Percentiles rank a stretch among this genome's conserved stretches.
These are phyloP conservation scores for Pseudofabraea citricarpa DNA, from an alignment of 2,329 filamentous ascomycete species.

Conservation along the genomic window DNA sequence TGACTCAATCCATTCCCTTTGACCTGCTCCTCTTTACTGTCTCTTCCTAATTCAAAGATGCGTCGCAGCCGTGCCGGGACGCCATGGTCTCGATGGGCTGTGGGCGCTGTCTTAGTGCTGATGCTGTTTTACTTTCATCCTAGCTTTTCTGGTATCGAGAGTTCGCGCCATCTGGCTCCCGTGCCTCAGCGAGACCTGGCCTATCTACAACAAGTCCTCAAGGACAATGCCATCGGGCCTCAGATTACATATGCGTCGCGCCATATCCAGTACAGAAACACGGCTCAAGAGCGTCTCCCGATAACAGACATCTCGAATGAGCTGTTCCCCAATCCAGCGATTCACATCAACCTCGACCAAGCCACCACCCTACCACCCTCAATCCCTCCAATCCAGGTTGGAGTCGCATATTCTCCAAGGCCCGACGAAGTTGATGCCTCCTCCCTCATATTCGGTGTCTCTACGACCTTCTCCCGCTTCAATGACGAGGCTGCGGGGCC, in stretches of 20 bases:
- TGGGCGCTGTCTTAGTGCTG: background rate
- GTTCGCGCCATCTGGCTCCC: background rate
- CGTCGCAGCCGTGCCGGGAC: background rate
- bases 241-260: background rate
- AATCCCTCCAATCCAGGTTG: slow-evolving; percentile 36
- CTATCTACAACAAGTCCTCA: slow-evolving; percentile 1
- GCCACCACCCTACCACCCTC: background rate
- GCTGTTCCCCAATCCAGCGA: background rate
- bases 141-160: background rate
- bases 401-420: slow-evolving; percentile 43
- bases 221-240: slow-evolving; percentile 1
- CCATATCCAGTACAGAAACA: background rate
- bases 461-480: slow-evolving; percentile 53
- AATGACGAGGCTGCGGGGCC: slow-evolving; percentile 45
- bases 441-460: slow-evolving; percentile 55
- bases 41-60: background rate
- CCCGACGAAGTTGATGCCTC: slow-evolving; percentile 48
- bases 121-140: background rate
- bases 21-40: background rate
- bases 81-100: background rate
- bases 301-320: background rate
- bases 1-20: no score
- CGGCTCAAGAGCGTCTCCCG: background rate
- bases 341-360: background rate
- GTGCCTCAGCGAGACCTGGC: background rate